Evolutionary conservation across 78 protist genomes (phyloP), one percentile per base, ranked within the genome.

Genomic region (Bodo saltans): DNA sequence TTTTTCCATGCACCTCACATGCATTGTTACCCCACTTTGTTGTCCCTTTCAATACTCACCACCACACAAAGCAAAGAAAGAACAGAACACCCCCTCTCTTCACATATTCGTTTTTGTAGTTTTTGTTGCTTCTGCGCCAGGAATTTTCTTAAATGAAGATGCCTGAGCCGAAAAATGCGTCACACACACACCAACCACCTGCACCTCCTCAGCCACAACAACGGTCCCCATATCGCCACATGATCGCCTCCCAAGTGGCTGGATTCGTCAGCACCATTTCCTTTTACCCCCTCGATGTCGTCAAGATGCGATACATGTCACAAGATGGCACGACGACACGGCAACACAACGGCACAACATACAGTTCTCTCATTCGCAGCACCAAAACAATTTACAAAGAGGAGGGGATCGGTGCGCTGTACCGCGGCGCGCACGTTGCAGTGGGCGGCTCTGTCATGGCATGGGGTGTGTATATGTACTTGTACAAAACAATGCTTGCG

Each of bases 281-380:
- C 60, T 47, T 47, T 17, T 76, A 76, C 69, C 81, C 81, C 40
- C 41, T 76, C 67, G 81, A 76, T 38, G 12, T 60, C 81, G 69
- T 76, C 35, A 76, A 76, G 69, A 67, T 76, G 25, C 81, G 81
- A 25, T 67, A 29, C 81, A 76, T 76, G 39, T 47, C 81, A 27
- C 81, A 76, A 67, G 81, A 76, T 38, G 81, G 81, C 40, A 39
- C 41, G 27, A 29, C 21, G 33, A 1, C 4, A 67, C 67, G 81
- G 37, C 39, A 8, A 39, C 69, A 30, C 40, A 38, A 76, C 69
- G 81, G 81, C 23, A 67, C 42, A 3, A 37, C 41, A 27, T 76
- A 29, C 69, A 17, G 26, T 23, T 11, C 25, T 38, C 17, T 76
- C 11, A 1, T 23, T 17, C 53, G 34, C 26, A 67, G 69, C 72